Evolutionary conservation across 116 monocot genomes (phyloP).

Genomic region (Thalassia testudinum): DNA sequence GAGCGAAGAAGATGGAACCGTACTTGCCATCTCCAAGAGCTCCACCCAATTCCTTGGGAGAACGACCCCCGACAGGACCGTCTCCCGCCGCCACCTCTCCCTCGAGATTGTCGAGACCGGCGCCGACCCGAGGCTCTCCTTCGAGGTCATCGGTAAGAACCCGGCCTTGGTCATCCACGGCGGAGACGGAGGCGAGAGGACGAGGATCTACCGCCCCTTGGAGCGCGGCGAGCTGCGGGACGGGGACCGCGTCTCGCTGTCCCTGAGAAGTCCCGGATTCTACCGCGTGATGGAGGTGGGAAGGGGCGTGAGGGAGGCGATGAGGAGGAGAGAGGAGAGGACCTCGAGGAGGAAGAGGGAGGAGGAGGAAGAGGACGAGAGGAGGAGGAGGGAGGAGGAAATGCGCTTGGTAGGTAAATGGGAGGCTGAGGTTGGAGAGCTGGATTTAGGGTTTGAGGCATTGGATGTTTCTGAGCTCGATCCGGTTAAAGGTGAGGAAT

Average conservation of each 20-base stretch:
- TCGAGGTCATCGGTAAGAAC: slow-evolving; percentile 18
- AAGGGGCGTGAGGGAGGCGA: slow-evolving; percentile 6
- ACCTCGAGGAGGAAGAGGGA: slow-evolving; percentile 5
- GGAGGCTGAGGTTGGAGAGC: background rate
- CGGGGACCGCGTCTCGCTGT: slow-evolving; percentile 11
- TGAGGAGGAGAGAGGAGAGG: slow-evolving; percentile 8
- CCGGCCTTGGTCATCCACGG: slow-evolving; percentile 8
- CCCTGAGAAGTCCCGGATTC: slow-evolving; percentile 11
- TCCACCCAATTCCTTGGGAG: slow-evolving; percentile 17
- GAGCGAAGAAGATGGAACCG: slow-evolving; percentile 15
- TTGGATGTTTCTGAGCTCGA: slow-evolving; percentile 10
- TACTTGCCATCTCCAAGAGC: slow-evolving; percentile 9
- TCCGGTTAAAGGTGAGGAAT: slow-evolving; percentile 9
- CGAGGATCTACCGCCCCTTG: slow-evolving; percentile 1
- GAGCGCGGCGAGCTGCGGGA: slow-evolving; percentile 6
- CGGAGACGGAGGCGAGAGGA: slow-evolving; percentile 2
- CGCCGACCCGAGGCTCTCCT: slow-evolving; percentile 5
- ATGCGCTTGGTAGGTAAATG: background rate
- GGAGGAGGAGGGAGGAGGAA: background rate
- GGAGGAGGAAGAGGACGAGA: background rate
- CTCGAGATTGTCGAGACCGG: background rate
- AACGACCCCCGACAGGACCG: slow-evolving; percentile 15
- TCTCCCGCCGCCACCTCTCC: slow-evolving; percentile 31
- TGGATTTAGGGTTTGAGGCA: background rate
- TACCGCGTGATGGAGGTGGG: background rate